phyloP scores from a whole-genome alignment of 2,329 filamentous ascomycete genomes.

The Paracoccidioides brasiliensis region DNA sequence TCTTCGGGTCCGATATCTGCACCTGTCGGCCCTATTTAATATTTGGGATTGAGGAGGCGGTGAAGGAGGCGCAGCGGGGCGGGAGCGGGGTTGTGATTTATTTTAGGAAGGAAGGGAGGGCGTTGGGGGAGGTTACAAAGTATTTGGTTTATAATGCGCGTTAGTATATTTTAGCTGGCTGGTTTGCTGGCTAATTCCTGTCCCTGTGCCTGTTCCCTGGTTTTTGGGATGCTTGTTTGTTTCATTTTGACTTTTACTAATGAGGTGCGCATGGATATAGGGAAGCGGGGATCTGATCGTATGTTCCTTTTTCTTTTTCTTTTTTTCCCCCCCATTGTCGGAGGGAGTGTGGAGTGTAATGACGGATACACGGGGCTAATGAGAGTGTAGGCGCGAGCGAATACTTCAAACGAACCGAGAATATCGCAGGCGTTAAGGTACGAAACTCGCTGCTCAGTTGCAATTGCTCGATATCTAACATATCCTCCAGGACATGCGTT shows the following conservation, averaged over 20 bases:
- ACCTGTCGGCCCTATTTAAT: conserved; percentile 87
- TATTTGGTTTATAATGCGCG: conserved; percentile 53
- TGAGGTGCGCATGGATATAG: conserved; percentile 14
- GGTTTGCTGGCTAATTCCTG: background rate
- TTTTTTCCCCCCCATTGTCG: too few species aligned
- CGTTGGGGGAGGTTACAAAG: conserved; percentile 89
- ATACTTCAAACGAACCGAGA: conserved; percentile 96
- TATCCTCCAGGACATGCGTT: conserved; percentile 57
- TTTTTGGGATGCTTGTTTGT: too few species aligned
- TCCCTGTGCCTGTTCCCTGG: background rate
- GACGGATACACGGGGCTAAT: conserved; percentile 39
- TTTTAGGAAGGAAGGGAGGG: conserved; percentile 93
- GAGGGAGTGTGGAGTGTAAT: too few species aligned
- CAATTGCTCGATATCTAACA: background rate
- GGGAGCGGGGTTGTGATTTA: conserved; percentile 95
- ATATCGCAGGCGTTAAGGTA: conserved; percentile 86
- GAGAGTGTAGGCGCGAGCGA: conserved; percentile 68
- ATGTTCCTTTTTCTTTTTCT: background rate
- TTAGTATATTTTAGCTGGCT: conserved; percentile 19
- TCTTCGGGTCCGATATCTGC: conserved; percentile 96
- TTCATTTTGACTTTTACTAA: too few species aligned
- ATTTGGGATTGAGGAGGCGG: conserved; percentile 92
- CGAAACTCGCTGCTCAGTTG: background rate
- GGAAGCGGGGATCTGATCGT: conserved; percentile 20
- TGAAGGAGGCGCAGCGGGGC: conserved; percentile 90